Evolutionary conservation across 2,329 filamentous ascomycete genomes (phyloP), one percentile per base, ranked within the genome.

Genomic region (Calonectria montana): DNA sequence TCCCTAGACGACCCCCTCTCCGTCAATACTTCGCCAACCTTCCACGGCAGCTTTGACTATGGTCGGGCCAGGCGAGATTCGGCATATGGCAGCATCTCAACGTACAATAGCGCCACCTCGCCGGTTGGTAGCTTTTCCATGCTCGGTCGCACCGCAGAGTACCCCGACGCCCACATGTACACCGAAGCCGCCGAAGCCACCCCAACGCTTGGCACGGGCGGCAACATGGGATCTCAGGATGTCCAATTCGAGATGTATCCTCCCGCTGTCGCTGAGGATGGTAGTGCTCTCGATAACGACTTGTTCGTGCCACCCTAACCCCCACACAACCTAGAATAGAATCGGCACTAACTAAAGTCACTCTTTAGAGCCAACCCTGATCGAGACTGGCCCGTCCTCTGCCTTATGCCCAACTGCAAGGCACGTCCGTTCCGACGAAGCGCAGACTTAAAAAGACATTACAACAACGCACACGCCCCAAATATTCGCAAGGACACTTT

Each of bases 401-500:
- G 87, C 75, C 80, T 83, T 7, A 73, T 79, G 37, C 79, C 80
- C 8, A 82, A 81, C 27, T 91, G 89, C 81, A 80, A 79, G 25
- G 80, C 83, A 29, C 84, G 84, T 63, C 82, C 83, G 1, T 91
- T 90, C 79, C 84, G 84, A 76, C 86, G 89, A 35, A 83, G 84
- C 65, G 88, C 89, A 9, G 89, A 91, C 80, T 86, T 90, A 16
- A 83, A 88, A 65, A 85, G 89, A 15, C 89, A 91, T 79, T 84
- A 85, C 77, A 82, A 83, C 61, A 86, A 88, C 75, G 83, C 85
- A 16, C 89, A 91, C 78, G 79, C 81, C 15, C 81, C 82, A 1
- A 79, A 81, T 18, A 75, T 84, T 62, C 53, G 35, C 15, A 87
- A 87, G 73, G 81, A 83, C 12, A 78, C 82, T n/a, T 88, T 83